Base-by-base conservation (phyloP, 371 early-diverging fungal species). In the Syncephalastrum racemosum region DNA sequence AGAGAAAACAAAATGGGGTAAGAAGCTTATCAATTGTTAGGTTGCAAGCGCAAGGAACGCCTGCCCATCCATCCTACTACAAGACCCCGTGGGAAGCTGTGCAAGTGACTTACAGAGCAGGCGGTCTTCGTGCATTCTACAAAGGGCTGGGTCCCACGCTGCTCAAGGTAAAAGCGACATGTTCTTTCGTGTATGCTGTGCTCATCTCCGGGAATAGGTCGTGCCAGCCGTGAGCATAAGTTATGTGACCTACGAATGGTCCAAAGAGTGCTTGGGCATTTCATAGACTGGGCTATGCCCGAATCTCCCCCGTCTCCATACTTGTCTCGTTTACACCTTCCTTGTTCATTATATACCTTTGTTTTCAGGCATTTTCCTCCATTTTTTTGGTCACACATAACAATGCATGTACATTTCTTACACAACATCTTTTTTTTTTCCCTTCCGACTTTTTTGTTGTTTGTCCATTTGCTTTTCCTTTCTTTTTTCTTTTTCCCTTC, bases 101-200 rank as follows among this genome's bases (percentile, higher is more conserved):
- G 14, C 69, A 75, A 46, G 83, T 81, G 61, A 90, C 90, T 5
- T 89, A 79, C 4, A 78, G 73, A 49, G 80, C 83, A 19, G 95
- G 93, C 53, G 95, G 94, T 16, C 68, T 91, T 6, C 50, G 73
- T 15, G 92, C 92, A 6, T 85, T 97, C 56, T 97, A 94, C 86
- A 92, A 88, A 66, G 97, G 97, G 12, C 67, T 93, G 41, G 84
- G 80, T 14, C 92, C 93, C 6, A 88, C 91, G 12, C 64, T 93
- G 27, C 71, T 86, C 54, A 90, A 91, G 77, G 87, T 87, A 70
- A 39, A 31, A 22, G 39, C 8, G 7, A 22, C 3, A 16, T 22
- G n/a, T n/a, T 41, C 18, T 41, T 47, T 54, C 19, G 53, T 47
- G 25, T 46, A 53, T 7, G 42, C 16, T 46, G 36, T 31, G 10